phyloP scores from a whole-genome alignment of 148 eudicot genomes.

The Chenopodium album region DNA sequence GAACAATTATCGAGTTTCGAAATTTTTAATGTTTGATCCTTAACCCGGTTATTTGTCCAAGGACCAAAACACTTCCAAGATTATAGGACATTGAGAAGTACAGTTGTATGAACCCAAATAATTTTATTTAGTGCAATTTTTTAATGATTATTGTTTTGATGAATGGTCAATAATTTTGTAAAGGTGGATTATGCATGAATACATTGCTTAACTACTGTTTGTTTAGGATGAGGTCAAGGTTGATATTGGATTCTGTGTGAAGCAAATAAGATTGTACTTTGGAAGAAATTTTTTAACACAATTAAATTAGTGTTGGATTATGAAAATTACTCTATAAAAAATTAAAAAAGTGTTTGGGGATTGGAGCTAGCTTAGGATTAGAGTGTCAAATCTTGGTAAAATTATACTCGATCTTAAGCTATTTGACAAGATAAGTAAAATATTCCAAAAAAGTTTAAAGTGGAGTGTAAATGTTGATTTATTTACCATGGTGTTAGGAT shows the following conservation, averaged over 20 bases:
- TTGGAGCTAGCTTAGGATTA: neutral
- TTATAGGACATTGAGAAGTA: neutral
- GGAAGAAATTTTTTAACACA: neutral
- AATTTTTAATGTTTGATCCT: neutral
- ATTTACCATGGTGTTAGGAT: too few relatives aligned
- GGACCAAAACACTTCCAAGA: conserved; percentile 14
- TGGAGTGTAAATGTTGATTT: too few relatives aligned
- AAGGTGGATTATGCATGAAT: neutral
- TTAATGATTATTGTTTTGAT: neutral
- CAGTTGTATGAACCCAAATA: neutral
- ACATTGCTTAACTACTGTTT: neutral
- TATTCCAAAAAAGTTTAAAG: too few relatives aligned
- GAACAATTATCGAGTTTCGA: neutral
- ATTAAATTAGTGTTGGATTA: neutral
- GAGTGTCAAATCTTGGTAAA: neutral
- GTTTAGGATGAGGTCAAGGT: neutral
- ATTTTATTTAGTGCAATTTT: neutral
- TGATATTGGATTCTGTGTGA: neutral
- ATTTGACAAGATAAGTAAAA: too few relatives aligned
- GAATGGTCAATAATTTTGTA: neutral
- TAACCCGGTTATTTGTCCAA: neutral
- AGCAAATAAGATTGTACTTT: neutral
- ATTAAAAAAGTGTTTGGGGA: neutral
- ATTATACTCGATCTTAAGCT: too few relatives aligned
- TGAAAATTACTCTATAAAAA: neutral